These are phyloP conservation scores for Sclerospora graminicola DNA, from an alignment of 352 stramenopile species.

Conservation along the genomic window DNA sequence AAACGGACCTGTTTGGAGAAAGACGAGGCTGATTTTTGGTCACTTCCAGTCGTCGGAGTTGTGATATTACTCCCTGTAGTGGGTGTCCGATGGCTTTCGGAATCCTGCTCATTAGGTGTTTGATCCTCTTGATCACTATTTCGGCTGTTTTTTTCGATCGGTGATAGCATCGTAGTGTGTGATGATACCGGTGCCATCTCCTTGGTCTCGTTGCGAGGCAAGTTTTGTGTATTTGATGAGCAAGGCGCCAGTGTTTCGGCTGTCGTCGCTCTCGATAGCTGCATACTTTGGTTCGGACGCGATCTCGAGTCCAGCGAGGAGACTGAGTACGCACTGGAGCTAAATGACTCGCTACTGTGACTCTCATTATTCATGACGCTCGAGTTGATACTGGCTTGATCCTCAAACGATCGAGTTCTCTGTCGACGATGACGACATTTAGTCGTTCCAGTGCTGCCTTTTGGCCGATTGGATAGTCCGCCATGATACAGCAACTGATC, in stretches of 20 bases:
- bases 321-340: conserved; percentile 22
- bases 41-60: conserved; percentile 41
- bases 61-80: conserved; percentile 16
- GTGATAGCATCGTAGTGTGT: background rate
- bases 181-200: conserved; percentile 1
- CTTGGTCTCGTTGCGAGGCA: background rate
- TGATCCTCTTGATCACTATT: background rate
- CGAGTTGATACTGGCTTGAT: conserved; percentile 8
- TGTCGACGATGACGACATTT: conserved; percentile 1
- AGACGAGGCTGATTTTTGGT: conserved; percentile 27
- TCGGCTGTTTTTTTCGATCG: background rate
- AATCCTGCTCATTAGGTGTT: background rate
- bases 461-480: background rate
- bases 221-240: conserved; percentile 8
- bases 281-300: conserved; percentile 2
- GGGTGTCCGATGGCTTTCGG: conserved; percentile 10
- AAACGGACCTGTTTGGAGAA: conserved; percentile 50
- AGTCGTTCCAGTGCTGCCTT: background rate
- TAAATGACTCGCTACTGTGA: conserved; percentile 20
- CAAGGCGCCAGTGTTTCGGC: conserved; percentile 21
- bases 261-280: conserved; percentile 20
- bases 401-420: conserved; percentile 6
- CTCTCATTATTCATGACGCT: conserved; percentile 16
- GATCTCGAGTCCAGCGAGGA: conserved; percentile 18
- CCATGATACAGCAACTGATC: conserved; percentile 34